A percentile compares a stretch with the other conserved stretches of the same genome.
phyloP scores from a whole-genome alignment of 768 basidiomycete species.

The Podaxis sp. region DNA sequence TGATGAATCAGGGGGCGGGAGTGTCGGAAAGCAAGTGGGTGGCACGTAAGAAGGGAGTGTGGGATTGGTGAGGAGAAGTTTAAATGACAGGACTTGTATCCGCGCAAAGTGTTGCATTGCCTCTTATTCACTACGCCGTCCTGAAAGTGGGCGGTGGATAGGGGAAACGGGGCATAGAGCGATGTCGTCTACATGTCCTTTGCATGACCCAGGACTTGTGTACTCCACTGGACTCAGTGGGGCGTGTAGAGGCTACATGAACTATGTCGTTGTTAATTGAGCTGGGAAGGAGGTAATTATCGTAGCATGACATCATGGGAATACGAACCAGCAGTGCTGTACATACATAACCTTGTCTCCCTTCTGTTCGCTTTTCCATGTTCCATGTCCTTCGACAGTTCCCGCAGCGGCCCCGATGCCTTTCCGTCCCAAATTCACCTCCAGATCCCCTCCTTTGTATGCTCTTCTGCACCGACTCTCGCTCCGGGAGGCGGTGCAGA shows the following conservation, averaged over 20 bases:
- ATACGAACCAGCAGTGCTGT: neutral
- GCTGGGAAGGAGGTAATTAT: neutral
- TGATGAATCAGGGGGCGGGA: neutral
- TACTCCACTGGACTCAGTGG: neutral
- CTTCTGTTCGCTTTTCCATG: constrained; percentile 3
- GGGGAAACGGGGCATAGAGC: constrained; percentile 72
- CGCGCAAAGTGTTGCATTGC: constrained; percentile 23
- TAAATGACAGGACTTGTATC: constrained; percentile 12
- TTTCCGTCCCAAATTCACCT: constrained; percentile 15
- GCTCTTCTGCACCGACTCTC: constrained; percentile 51
- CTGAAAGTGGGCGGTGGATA: constrained; percentile 53
- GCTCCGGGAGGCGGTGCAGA: constrained; percentile 74
- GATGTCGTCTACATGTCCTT: neutral
- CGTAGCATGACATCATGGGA: constrained; percentile 8
- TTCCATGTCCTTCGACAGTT: constrained; percentile 15
- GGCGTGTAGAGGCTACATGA: neutral
- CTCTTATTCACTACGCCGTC: constrained; percentile 76
- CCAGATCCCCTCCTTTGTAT: constrained; percentile 66
- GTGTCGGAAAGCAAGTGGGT: neutral
- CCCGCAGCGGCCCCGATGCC: neutral
- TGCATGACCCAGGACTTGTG: neutral
- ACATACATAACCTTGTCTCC: neutral
- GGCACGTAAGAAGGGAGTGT: constrained; percentile 4
- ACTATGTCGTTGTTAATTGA: neutral
- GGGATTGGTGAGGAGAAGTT: constrained; percentile 2